Percentiles rank a stretch among this genome's conserved stretches.
Conservation (phyloP, 805 yeast genomes). For the Dipodascus albidus region DNA sequence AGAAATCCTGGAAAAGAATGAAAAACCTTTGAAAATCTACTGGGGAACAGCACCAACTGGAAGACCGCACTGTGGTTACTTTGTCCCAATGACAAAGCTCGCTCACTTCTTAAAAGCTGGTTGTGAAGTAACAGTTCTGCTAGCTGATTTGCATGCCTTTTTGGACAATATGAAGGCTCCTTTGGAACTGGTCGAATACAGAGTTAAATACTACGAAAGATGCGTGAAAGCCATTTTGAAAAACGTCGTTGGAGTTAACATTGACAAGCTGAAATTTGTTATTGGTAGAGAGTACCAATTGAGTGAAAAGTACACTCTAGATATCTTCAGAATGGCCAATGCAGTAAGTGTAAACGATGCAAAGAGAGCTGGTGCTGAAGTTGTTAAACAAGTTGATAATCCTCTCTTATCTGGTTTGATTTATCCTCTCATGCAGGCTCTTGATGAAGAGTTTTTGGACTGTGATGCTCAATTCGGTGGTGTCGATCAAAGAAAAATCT, state of each 20-base stretch:
- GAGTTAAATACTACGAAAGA: slow-evolving; percentile 82
- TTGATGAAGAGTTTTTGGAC: slow-evolving; percentile 83
- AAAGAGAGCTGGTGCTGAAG: slow-evolving; percentile 98
- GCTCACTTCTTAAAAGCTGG: slow-evolving; percentile 95
- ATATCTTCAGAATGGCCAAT: slow-evolving; percentile 76
- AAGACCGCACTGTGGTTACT: slow-evolving; percentile 96
- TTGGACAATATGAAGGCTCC: slow-evolving; percentile 98
- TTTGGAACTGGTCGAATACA: slow-evolving; percentile 73
- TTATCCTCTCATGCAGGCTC: slow-evolving; percentile 97
- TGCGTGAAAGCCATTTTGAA: slow-evolving; percentile 75
- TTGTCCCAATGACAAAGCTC: slow-evolving; percentile 93
- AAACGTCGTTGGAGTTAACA: slow-evolving; percentile 74
- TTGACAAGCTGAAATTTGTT: slow-evolving; percentile 74
- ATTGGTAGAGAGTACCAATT: slow-evolving; percentile 88
- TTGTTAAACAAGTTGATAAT: slow-evolving; percentile 91
- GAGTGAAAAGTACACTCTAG: slow-evolving; percentile 70
- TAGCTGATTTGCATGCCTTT: slow-evolving; percentile 95
- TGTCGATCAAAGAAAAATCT: slow-evolving; percentile 96
- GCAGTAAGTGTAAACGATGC: slow-evolving; percentile 89
- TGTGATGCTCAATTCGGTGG: slow-evolving; percentile 98
- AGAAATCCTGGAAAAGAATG: slow-evolving; percentile 66
- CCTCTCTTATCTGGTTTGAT: slow-evolving; percentile 89
- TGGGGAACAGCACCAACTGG: slow-evolving; percentile 99
- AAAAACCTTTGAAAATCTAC: slow-evolving; percentile 76
- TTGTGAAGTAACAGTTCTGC: slow-evolving; percentile 78